phyloP scores from a whole-genome alignment of 139 green algal genomes.

The Coccomyxa sp. region DNA sequence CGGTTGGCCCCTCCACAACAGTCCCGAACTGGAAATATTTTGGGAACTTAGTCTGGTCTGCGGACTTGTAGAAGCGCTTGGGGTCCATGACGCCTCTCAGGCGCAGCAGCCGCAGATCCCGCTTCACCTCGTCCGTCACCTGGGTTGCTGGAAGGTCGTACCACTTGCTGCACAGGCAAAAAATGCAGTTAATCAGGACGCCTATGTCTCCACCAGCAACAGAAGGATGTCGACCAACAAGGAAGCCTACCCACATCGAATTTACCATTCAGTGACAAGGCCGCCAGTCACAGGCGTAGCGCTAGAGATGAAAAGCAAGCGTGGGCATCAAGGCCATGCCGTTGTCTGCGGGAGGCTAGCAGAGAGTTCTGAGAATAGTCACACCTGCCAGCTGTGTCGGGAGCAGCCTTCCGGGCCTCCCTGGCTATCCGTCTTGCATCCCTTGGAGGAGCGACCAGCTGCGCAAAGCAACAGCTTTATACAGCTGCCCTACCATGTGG shows the following conservation, averaged over 20 bases:
- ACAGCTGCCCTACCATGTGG: not conserved
- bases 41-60: slow-evolving; percentile 64
- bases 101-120: slow-evolving; percentile 70
- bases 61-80: slow-evolving; percentile 85
- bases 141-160: slow-evolving; percentile 50
- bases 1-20: slow-evolving; percentile 54
- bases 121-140: slow-evolving; percentile 64
- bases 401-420: not conserved
- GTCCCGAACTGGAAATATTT: slow-evolving; percentile 77
- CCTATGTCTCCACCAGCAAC: not conserved
- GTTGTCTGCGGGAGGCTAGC: too few relatives aligned
- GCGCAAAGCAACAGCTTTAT: not conserved
- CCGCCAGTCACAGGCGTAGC: not conserved
- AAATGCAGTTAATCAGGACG: not conserved
- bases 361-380: too few relatives aligned
- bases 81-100: slow-evolving; percentile 77
- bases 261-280: not conserved
- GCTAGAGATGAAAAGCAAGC: not conserved
- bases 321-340: not conserved
- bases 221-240: not conserved
- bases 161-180: slow-evolving; percentile 27
- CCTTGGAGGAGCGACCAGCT: slow-evolving; percentile 3
- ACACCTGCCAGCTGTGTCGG: slow-evolving; percentile 7
- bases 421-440: not conserved
- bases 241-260: not conserved